phyloP scores from a whole-genome alignment of 2,329 filamentous ascomycete species.

The Plectosphaerella cucumerina region DNA sequence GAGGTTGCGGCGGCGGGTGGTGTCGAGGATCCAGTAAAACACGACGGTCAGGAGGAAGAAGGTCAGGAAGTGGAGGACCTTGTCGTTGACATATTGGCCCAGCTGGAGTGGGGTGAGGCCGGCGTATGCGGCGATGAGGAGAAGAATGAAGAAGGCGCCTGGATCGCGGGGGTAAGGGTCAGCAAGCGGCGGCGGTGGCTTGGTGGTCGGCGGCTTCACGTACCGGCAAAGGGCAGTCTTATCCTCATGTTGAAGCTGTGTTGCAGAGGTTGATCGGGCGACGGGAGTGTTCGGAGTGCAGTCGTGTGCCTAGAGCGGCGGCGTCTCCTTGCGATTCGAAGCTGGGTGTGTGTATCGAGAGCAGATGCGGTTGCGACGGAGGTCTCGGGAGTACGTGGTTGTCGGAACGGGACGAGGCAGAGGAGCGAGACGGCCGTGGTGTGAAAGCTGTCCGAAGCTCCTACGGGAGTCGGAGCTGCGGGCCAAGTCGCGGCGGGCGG shows the following conservation, averaged over 20 bases:
- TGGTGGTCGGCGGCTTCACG: constrained; percentile 18
- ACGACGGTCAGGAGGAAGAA: constrained; percentile 84
- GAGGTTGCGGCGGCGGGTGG: constrained; percentile 76
- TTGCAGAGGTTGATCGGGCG: no score
- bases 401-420: neutral
- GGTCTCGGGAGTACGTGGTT: no score
- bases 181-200: constrained; percentile 3
- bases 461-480: neutral
- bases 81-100: constrained; percentile 70
- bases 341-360: neutral
- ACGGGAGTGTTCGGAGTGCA: neutral
- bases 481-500: neutral
- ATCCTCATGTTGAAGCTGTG: constrained; percentile 63
- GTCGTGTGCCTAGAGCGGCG: neutral
- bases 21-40: constrained; percentile 98
- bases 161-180: constrained; percentile 9
- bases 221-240: constrained; percentile 84
- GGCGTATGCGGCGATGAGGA: constrained; percentile 72
- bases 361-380: neutral
- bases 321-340: no score
- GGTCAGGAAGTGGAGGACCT: constrained; percentile 78
- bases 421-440: neutral
- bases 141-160: constrained; percentile 68
- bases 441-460: constrained; percentile 10
- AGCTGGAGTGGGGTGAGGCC: constrained; percentile 67